Percentiles rank a stretch among this genome's conserved stretches.
These are phyloP conservation scores for Paracorniculantispora psalliotae DNA, from an alignment of 2,329 filamentous ascomycete genomes.

Conservation along the genomic window DNA sequence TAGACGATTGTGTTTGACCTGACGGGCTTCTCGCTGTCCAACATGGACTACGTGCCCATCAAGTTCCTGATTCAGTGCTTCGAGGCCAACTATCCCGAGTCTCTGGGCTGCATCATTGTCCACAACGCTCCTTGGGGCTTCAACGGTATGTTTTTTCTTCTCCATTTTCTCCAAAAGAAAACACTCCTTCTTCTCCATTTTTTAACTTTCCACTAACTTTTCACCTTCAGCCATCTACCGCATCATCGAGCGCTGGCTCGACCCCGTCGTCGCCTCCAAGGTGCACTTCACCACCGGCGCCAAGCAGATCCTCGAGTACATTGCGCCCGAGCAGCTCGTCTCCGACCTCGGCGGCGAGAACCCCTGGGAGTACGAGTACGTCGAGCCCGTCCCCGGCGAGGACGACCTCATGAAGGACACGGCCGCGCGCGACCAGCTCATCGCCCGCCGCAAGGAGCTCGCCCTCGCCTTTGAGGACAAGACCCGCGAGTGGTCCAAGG, in stretches of 20 bases:
- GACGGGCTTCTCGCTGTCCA: constrained; percentile 79
- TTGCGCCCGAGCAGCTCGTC: constrained; percentile 61
- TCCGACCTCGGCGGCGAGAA: constrained; percentile 80
- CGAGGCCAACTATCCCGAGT: constrained; percentile 91
- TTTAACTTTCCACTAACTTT: constrained; percentile 13
- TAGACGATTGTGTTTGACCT: constrained; percentile 61
- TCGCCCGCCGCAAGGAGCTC: constrained; percentile 56
- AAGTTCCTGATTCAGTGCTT: constrained; percentile 98
- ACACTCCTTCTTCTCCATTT: neutral
- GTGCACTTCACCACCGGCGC: constrained; percentile 80
- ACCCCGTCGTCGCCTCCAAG: constrained; percentile 84
- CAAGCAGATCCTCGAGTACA: constrained; percentile 68
- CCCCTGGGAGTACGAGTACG: constrained; percentile 71
- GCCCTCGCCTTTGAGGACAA: constrained; percentile 65
- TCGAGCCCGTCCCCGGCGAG: constrained; percentile 66
- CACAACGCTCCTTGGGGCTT: constrained; percentile 93
- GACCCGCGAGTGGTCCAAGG: constrained; percentile 64
- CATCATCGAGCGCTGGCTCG: constrained; percentile 85
- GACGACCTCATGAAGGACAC: constrained; percentile 63
- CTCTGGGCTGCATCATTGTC: constrained; percentile 74
- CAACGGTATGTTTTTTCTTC: constrained; percentile 53
- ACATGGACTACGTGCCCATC: constrained; percentile 90
- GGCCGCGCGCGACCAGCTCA: constrained; percentile 53
- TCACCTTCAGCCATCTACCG: constrained; percentile 65
- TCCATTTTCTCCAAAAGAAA: too few relatives aligned